Evolutionary conservation across 352 stramenopile genomes (phyloP).

Genomic region (Peronospora belbahrii): DNA sequence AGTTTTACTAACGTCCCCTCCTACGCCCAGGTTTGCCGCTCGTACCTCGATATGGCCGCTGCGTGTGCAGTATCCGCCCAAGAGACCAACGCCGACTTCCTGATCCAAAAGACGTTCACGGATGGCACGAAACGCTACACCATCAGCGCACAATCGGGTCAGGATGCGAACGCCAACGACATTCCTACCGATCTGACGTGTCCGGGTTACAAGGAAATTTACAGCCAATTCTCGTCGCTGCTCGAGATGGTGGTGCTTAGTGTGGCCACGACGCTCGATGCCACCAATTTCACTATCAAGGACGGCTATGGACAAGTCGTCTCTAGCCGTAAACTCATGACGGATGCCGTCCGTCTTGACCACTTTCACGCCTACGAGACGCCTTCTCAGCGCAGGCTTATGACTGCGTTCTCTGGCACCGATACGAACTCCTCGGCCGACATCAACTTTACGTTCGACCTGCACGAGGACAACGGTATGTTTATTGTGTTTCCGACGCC

Average conservation of each 20-base stretch:
- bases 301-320: conserved; percentile 31
- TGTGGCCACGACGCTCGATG: conserved; percentile 32
- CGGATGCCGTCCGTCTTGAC: conserved; percentile 40
- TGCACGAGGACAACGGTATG: conserved; percentile 54
- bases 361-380: conserved; percentile 65
- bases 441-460: conserved; percentile 11
- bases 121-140: too few relatives aligned
- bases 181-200: too few relatives aligned
- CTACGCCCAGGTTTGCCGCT: too few relatives aligned
- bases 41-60: too few relatives aligned
- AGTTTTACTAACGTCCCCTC: too few relatives aligned
- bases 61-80: too few relatives aligned
- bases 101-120: too few relatives aligned
- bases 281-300: conserved; percentile 29
- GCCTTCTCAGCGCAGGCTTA: conserved; percentile 2
- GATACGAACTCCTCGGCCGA: too few relatives aligned
- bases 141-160: too few relatives aligned
- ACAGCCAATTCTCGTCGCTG: conserved; percentile 35
- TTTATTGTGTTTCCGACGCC: conserved; percentile 48
- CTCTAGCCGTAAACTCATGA: conserved; percentile 31
- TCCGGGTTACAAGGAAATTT: conserved; percentile 30
- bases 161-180: too few relatives aligned
- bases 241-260: conserved; percentile 35
- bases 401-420: too few relatives aligned
- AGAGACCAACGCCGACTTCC: too few relatives aligned